Conservation (phyloP, 257 asterid genomes). For the Pogostemon cablin region DNA sequence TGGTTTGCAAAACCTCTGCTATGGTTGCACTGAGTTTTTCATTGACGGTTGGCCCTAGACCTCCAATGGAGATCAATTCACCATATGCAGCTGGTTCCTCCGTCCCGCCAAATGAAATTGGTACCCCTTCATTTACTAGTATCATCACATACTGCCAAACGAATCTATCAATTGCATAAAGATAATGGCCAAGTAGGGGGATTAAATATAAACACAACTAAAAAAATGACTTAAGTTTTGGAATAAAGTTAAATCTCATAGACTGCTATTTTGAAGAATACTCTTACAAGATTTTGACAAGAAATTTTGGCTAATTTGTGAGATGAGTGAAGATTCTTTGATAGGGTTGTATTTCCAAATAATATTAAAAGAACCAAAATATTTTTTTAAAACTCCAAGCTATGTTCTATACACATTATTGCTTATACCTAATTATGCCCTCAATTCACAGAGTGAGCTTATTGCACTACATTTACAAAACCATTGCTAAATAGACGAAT, state of each 20-base stretch:
- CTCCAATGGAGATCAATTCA: constrained; percentile 87
- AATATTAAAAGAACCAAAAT: background rate
- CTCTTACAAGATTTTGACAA: background rate
- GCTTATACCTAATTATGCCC: background rate
- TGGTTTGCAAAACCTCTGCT: constrained; percentile 86
- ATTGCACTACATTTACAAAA: background rate
- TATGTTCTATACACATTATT: background rate
- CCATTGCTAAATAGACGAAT: background rate
- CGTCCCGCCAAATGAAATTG: constrained; percentile 76
- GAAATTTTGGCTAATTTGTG: background rate
- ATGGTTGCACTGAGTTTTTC: constrained; percentile 83
- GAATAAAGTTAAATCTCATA: background rate
- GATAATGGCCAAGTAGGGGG: background rate
- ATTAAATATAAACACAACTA: background rate
- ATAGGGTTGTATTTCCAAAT: background rate
- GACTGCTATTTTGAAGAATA: background rate
- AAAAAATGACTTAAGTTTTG: background rate
- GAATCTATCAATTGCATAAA: constrained; percentile 15
- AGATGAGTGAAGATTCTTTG: background rate
- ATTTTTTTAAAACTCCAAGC: background rate
- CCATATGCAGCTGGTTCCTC: constrained; percentile 98
- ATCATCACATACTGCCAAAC: constrained; percentile 82
- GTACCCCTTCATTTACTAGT: constrained; percentile 81
- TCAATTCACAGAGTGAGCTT: background rate
- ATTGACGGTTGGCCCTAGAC: constrained; percentile 70